Conservation (phyloP, 225 moss, liverwort and hornwort genomes). For the Polytrichum commune region DNA sequence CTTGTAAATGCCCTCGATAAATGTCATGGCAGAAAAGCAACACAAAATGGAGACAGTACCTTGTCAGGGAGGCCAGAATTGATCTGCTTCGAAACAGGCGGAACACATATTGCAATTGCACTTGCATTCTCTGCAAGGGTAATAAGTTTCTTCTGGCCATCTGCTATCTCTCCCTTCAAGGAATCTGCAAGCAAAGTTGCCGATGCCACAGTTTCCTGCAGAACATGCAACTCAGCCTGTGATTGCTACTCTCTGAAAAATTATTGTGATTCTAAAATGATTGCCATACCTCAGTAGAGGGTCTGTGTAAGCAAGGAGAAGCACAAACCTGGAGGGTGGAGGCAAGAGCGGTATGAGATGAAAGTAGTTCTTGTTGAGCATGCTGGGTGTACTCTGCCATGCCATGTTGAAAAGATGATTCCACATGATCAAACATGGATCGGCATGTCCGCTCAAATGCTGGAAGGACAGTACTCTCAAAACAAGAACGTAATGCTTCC, state of each 20-base stretch:
- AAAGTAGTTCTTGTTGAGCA: conserved; percentile 77
- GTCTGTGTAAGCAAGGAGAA: too few species aligned
- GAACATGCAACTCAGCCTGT: background rate
- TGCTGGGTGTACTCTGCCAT: conserved; percentile 85
- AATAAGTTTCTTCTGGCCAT: conserved; percentile 87
- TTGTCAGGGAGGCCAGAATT: conserved; percentile 86
- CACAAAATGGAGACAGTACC: conserved; percentile 22
- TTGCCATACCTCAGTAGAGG: too few species aligned
- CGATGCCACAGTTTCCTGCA: conserved; percentile 84
- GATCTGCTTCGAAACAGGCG: conserved; percentile 60
- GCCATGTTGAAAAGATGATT: conserved; percentile 81
- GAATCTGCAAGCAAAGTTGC: conserved; percentile 77
- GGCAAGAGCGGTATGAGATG: conserved; percentile 80
- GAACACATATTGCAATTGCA: conserved; percentile 52
- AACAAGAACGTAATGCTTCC: conserved; percentile 80
- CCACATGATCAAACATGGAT: conserved; percentile 94
- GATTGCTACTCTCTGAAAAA: too few species aligned
- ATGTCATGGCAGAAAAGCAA: too few species aligned
- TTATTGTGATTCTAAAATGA: too few species aligned
- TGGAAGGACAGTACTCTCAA: conserved; percentile 85
- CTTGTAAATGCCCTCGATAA: too few species aligned
- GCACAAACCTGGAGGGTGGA: conserved; percentile 63
- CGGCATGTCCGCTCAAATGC: conserved; percentile 89
- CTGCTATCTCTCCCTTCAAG: conserved; percentile 80
- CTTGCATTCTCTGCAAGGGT: conserved; percentile 79